Base-by-base conservation (phyloP, 106 monocot species). In the Acorus gramineus region DNA sequence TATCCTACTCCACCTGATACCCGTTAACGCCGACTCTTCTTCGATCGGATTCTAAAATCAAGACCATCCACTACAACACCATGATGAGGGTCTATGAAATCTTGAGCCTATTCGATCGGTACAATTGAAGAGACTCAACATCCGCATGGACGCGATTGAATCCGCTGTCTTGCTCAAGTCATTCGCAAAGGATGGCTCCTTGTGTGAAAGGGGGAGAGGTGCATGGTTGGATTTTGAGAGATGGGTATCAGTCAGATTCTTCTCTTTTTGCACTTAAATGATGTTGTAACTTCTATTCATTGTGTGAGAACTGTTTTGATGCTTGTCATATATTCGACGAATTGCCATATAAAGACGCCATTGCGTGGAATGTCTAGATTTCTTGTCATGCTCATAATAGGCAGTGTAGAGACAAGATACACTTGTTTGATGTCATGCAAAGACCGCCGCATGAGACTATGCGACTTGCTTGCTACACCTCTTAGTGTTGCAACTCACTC, bases 391-490 rank as follows among this genome's bases (percentile, higher is more conserved):
- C 57, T 2, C 53, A 49, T 12, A 82, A 80, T 56, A 49, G 55
- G 0, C 74, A 85, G 43, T 82, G 70, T 8, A 77, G 71, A n/a
- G 87, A 85, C 60, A 87, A 82, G 0, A 44, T 93, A 52, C 7
- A 57, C 13, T 63, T 93, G 62, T 87, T 87, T 53, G 87, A 78
- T 73, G 57, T 59, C 44, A 93, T 93, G 92, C 81, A 73, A 62
- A 51, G 59, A 0, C 54, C 73, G 2, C 61, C 52, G 0, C 53
- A 71, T 50, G 64, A 0, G 85, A 93, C 56, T 73, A 78, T 8
- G 80, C 82, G 53, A 87, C 87, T 42, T 87, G 87, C 59, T 11
- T 93, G n/a, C n/a, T n/a, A n/a, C n/a, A n/a, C n/a, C n/a, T 93
- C 45, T 85, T 82, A 60, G 87, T 78, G 4, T 4, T 66, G 73